Base-by-base conservation (phyloP, 768 basidiomycete species). In the Lanmaoa rubissima region DNA sequence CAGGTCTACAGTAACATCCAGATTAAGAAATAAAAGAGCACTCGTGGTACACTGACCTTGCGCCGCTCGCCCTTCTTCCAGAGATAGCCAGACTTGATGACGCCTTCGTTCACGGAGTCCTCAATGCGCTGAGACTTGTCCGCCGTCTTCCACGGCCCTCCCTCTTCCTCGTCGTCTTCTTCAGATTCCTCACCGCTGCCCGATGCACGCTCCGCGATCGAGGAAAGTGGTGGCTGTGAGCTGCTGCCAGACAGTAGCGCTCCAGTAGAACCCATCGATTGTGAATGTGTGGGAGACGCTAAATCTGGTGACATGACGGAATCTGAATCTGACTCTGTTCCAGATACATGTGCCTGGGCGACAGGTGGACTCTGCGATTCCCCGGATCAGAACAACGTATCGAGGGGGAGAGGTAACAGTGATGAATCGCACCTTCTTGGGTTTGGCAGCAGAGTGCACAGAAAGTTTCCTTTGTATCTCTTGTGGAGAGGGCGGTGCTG, bases 21-120 rank as follows among this genome's bases (percentile, higher is more conserved):
- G 41, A 53, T 51, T 12, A 49, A n/a, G 40, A 26, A 55, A 51
- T 6, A 46, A 36, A 57, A 2, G 14, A 34, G 26, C 24, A 21
- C 36, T 31, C 52, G 19, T 31, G 21, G 61, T 48, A 42, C 40
- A 72, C 81, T 55, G 61, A 96, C 96, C 89, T 98, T 98, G 73
- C 97, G 79, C 55, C 94, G 82, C 74, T 97, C 93, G 63, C 96
- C 96, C 79, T 98, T 98, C 83, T 99, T 99, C 85, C 87, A 90
- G 50, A 98, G 77, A 76, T 97, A 98, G 1, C 96, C 97, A 24
- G 89, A 84, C 75, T 94, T 96, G 69, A 96, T 80, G 41, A 91
- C 85, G 47, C 79, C 82, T 66, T 88, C 87, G 55, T 86, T 86
- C 13, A 76, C 74, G 4, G 84, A 79, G 54, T 79, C 78, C 54